These are phyloP conservation scores for Penicillium sp. DNA, from an alignment of 2,329 filamentous ascomycete species.

Conservation along the genomic window DNA sequence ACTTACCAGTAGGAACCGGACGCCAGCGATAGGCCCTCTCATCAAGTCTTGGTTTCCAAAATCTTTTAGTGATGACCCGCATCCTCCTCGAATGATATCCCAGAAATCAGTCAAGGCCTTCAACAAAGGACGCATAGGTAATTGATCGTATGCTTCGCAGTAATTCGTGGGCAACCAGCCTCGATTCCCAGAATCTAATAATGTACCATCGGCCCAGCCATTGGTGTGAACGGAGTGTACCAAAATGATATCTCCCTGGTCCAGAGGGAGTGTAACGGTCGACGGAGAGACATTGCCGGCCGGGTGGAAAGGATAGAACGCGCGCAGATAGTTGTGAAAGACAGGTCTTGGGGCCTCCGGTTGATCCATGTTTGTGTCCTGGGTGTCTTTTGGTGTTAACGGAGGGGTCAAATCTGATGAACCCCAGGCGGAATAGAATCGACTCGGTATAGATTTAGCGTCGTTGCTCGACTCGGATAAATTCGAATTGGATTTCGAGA, in stretches of 20 bases:
- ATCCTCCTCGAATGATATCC: slow-evolving; percentile 79
- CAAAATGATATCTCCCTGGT: slow-evolving; percentile 86
- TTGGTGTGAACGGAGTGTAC: slow-evolving; percentile 97
- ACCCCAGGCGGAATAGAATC: slow-evolving; percentile 26
- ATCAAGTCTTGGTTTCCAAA: slow-evolving; percentile 93
- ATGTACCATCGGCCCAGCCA: slow-evolving; percentile 95
- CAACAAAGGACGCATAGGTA: slow-evolving; percentile 78
- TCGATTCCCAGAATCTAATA: slow-evolving; percentile 77
- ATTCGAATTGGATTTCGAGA: slow-evolving; percentile 35
- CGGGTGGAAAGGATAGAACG: slow-evolving; percentile 89
- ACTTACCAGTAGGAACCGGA: slow-evolving; percentile 82
- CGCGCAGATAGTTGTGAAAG: slow-evolving; percentile 92
- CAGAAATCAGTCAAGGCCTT: slow-evolving; percentile 87
- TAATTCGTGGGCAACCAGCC: slow-evolving; percentile 99
- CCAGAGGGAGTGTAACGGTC: slow-evolving; percentile 82
- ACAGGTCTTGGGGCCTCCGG: slow-evolving; percentile 55
- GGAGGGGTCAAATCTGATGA: slow-evolving; percentile 69
- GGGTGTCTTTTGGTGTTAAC: slow-evolving; percentile 64
- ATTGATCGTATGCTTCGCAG: slow-evolving; percentile 89
- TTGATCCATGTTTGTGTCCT: slow-evolving; percentile 53
- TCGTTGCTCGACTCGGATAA: slow-evolving; percentile 16
- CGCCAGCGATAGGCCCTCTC: slow-evolving; percentile 88
- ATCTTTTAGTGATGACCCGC: slow-evolving; percentile 69
- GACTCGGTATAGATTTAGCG: slow-evolving; percentile 11
- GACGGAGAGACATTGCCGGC: slow-evolving; percentile 72